Evolutionary conservation across 2,329 filamentous ascomycete species (phyloP), one percentile per base, ranked within the genome.

Genomic region (Zymoseptoria pseudotritici): DNA sequence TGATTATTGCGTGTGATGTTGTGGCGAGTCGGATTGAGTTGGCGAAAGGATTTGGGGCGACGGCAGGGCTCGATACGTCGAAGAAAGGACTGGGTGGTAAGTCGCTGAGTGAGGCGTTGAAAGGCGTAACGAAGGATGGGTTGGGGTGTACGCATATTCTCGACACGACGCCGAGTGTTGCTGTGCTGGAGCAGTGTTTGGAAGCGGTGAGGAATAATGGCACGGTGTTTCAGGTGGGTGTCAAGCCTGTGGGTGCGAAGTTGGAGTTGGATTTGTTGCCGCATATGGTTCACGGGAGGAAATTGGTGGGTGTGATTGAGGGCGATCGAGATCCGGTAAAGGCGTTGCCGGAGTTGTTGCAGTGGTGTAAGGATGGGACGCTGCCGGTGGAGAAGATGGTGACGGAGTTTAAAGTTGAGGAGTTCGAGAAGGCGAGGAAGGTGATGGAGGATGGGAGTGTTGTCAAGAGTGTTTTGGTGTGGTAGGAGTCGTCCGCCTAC

Each of bases 1-100:
- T 63, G 53, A 74, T 82, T 55, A 76, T 82, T 9, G 79, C 75
- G 4, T 73, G 80, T 7, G 80, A 82, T 61, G 69, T 80, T 9
- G 71, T 79, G 11, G 67, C 74, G 7, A 65, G 66, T 4, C 72
- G 77, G 20, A 69, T 82, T 11, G 71, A 74, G 22, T 63, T 81
- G 21, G 79, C 79, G 0, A 73, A 67, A 20, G 70, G 72, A 49
- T 70, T 80, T 11, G 80, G 80, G 22, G 80, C 80, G 2, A 80
- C 77, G 6, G 53, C 54, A 0, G 60, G 58, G 13, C 26, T 65
- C 26, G 53, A 62, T 56, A 61, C 59, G 24, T 50, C 60, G 5
- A 56, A 59, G 52, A 62, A 63, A 19, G 57, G 57, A 8, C 22
- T 66, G 26, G 54, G 36, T 7, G 58, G 50, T 3, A 58, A 59